Conservation (phyloP, 148 eudicot genomes). For the Rhododendron williamsianum region DNA sequence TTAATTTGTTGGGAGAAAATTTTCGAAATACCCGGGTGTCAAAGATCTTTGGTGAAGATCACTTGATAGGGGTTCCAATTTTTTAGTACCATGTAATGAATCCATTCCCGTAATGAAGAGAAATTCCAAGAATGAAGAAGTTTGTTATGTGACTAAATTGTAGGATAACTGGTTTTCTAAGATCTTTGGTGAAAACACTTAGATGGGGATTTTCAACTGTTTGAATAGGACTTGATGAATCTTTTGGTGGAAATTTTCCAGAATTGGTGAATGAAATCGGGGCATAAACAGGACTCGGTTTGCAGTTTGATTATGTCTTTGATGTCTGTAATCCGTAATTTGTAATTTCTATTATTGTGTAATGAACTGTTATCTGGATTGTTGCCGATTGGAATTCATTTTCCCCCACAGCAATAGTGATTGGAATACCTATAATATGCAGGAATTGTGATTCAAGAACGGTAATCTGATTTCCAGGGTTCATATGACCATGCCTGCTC, state of each 20-base stretch:
- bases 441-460: constrained; percentile 11
- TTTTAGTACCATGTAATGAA: neutral
- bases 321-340: neutral
- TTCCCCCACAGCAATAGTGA: neutral
- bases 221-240: neutral
- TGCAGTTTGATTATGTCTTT: neutral
- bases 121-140: neutral
- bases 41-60: neutral
- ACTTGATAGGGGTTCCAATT: neutral
- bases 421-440: neutral
- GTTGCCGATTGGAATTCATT: neutral
- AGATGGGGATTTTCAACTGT: neutral
- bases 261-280: neutral
- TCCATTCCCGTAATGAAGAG: neutral
- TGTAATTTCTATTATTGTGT: too few relatives aligned
- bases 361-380: neutral
- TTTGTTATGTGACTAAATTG: neutral
- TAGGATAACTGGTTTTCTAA: neutral
- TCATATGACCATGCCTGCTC: constrained; percentile 22
- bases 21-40: neutral
- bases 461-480: neutral
- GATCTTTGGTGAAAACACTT: neutral
- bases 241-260: neutral
- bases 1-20: neutral
- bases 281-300: neutral